Evolutionary conservation across 169 alveolate species (phyloP).

Genomic region (Miamiensis avidus): DNA sequence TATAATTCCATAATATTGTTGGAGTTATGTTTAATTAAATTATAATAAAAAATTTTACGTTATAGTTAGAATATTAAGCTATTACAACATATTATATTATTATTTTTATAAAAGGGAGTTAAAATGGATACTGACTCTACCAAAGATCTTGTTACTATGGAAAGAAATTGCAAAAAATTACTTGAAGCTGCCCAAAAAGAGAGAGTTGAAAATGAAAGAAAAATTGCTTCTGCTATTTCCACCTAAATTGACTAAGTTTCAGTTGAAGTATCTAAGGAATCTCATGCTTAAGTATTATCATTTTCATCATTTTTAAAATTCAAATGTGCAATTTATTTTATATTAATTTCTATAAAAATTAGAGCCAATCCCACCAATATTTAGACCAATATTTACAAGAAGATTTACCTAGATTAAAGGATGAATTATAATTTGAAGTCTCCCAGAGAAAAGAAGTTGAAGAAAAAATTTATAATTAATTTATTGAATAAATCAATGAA

Average conservation of each 20-base stretch:
- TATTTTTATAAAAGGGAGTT: slow-evolving; percentile 5
- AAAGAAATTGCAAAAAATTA: slow-evolving; percentile 40
- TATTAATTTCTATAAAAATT: too few relatives aligned
- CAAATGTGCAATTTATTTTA: too few relatives aligned
- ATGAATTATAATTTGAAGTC: slow-evolving; percentile 38
- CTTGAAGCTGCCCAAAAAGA: slow-evolving; percentile 35
- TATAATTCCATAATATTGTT: too few relatives aligned
- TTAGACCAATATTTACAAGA: slow-evolving; percentile 43
- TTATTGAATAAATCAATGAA: slow-evolving; percentile 33
- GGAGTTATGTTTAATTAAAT: too few relatives aligned
- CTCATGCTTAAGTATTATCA: slow-evolving; percentile 36
- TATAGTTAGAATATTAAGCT: too few relatives aligned
- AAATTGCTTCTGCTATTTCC: slow-evolving; percentile 39
- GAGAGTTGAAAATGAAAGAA: slow-evolving; percentile 40
- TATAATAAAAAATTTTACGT: too few relatives aligned
- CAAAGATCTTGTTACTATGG: slow-evolving; percentile 32
- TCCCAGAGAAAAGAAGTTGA: slow-evolving; percentile 45
- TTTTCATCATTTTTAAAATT: too few relatives aligned
- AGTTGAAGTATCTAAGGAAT: slow-evolving; percentile 36
- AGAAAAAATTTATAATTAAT: slow-evolving; percentile 41
- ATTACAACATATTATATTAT: background rate
- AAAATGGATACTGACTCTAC: slow-evolving; percentile 31
- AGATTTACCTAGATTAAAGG: slow-evolving; percentile 44
- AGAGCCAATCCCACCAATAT: slow-evolving; percentile 14
- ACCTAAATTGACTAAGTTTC: slow-evolving; percentile 30